These are phyloP conservation scores for Phlebiopsis gigantea DNA, from an alignment of 768 basidiomycete species.

Conservation along the genomic window DNA sequence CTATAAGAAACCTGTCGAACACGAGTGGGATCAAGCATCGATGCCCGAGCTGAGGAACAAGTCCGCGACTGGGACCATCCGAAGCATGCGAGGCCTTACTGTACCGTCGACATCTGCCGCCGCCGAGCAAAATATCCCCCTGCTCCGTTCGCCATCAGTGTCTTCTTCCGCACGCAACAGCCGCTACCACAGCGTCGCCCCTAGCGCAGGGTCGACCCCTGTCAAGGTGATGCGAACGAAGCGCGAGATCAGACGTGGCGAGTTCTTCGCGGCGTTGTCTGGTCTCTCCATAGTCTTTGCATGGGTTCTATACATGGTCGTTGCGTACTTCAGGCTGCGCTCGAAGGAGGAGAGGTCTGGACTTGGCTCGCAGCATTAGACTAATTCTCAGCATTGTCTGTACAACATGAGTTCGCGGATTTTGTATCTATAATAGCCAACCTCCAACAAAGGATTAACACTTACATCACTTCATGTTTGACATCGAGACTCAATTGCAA, in stretches of 20 bases:
- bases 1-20: conserved; percentile 3
- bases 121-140: conserved; percentile 19
- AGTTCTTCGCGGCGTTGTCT: conserved; percentile 41
- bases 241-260: conserved; percentile 36
- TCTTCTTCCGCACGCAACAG: conserved; percentile 17
- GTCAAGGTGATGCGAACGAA: conserved; percentile 17
- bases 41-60: conserved; percentile 2
- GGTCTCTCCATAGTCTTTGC: conserved; percentile 40
- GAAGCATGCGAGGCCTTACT: conserved; percentile 4
- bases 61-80: conserved; percentile 6
- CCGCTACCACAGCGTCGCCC: conserved; percentile 14
- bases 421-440: not conserved
- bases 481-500: not conserved
- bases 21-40: conserved; percentile 13
- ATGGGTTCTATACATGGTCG: conserved; percentile 62
- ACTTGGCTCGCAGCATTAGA: not conserved
- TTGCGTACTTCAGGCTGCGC: conserved; percentile 54
- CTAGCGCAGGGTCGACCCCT: not conserved
- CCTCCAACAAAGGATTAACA: not conserved
- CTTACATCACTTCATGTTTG: no score
- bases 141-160: conserved; percentile 16
- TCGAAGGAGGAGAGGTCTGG: conserved; percentile 32
- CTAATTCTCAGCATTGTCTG: not conserved
- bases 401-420: not conserved
- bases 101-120: conserved; percentile 10